Base-by-base conservation (phyloP, 371 early-diverging fungal genomes). In the Actinomortierella ambigua region DNA sequence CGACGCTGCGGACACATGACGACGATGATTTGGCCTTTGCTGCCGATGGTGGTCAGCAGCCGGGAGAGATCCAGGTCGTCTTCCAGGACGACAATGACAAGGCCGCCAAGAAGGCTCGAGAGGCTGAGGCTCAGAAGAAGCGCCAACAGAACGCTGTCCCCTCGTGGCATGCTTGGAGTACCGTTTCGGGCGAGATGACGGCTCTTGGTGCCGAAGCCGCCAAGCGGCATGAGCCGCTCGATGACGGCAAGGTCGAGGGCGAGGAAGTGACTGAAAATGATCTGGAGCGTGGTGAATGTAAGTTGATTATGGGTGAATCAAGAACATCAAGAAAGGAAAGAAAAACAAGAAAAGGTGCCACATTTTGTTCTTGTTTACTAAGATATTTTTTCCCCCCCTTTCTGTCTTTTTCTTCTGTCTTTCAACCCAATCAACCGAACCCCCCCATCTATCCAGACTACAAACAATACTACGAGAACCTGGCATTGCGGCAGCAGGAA, bases 71-170 rank as follows among this genome's bases (percentile, higher is more conserved):
- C 39, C 85, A 90, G 53, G 87, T 94, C 4, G 91, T 86, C 58
- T 84, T 94, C 63, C 88, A 90, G 59, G 88, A 88, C 60, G 91
- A 93, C 48, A 84, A 87, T 39, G 88, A 87, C 54, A 70, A 70
- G 52, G 89, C 88, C 22, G 86, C 87, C 11, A 81, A 88, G 60
- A 80, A 84, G 22, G 84, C 84, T 15, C 86, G 87, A 50, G 85
- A 89, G 69, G 79, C 82, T 6, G 93, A 93, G 55, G 82, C 87
- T 0, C 87, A 87, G 64, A 85, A 87, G 68, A 91, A 90, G 55
- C 80, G 91, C 52, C 85, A 84, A 57, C 92, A 90, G 71, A 93
- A 92, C 69, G 90, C 88, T 39, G 77, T 91, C 49, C 93, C 91
- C n/a, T 86, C 86, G 23, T 94, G 90, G 93, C 92, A 90, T 76